Base-by-base conservation (phyloP, 257 asterid species). In the Prunella vulgaris region DNA sequence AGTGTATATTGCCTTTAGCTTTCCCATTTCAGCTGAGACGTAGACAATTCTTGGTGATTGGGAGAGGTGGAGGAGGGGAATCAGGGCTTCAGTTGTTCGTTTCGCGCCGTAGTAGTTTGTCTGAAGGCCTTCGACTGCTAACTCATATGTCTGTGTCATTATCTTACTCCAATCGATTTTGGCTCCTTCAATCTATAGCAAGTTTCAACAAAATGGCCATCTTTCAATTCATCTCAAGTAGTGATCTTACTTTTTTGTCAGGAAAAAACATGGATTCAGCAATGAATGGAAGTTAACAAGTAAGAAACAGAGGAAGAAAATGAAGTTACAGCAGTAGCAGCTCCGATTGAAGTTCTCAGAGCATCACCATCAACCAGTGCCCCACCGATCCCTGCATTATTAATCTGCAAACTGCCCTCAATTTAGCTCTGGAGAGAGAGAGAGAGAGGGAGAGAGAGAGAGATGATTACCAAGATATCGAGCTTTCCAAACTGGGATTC, bases 21-120 rank as follows among this genome's bases (percentile, higher is more conserved):
- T 83, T 18, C 89, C 93, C 46, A 74, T 8, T 12, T 20, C 28
- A 5, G 96, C 79, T 38, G 89, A 60, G 0, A 88, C 86, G 54
- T 80, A 84, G 0, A 86, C 88, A 5, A 86, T 81, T 66, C 79
- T 75, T 3, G 95, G 92, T 7, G 95, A 85, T n/a, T 80, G 42
- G 58, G 95, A 89, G 10, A 73, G 79, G 44, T 57, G 75, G 25
- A 89, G 95, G 5, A 84, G 81, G 40, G 95, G 88, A 49, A 79
- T 44, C 74, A 89, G 70, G 3, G 96, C 86, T 73, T 84, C 86
- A 7, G 64, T 69, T 21, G 71, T 78, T 48, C 74, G 81, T 71
- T 82, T 87, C n/a, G 92, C 74, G 28, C 92, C 95, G n/a, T 84
- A 78, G 49, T 78, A 87, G 71, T 89, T 85, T 37, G 80, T 85